Base-by-base conservation (phyloP, 129 eudicot species). In the Solidago caesia region DNA sequence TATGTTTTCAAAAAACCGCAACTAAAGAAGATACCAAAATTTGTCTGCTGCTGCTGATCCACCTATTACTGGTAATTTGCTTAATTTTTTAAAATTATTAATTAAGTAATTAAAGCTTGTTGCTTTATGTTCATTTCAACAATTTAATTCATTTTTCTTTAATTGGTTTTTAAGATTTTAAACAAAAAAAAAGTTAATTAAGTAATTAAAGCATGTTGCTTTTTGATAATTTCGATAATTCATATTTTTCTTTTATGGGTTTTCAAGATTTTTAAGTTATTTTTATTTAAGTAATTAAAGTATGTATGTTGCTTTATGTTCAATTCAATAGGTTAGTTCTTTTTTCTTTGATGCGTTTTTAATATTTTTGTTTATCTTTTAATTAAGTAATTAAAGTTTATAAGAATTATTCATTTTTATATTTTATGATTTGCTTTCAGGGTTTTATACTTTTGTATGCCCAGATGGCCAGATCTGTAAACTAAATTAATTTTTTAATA, bases 21-120 rank as follows among this genome's bases (percentile, higher is more conserved):
- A 27, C 51, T 61, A 9, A 26, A 14, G 14, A 27, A 76, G 68
- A 76, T 44, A 14, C 75, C 43, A 13, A 6, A 58, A 68, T 77
- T 44, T 44, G 15, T 61, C 71, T 77, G 53, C 63, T 68, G 51
- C 70, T 33, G 39, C 39, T 33, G 39, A 33, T 33, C 39, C 39
- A 0, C 39, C 3, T 77, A 0, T 15, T 59, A 68, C 75, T 58
- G 70, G 75, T 77, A 48, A 77, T 59, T 70, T 62, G n/a, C 41
- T 69, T 26, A 46, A 14, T 21, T 68, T 27, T 55, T n/a, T 4
- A 11, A 39, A 12, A 5, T 7, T 39, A 12, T 13, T 7, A 6
- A 14, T n/a, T 25, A 1, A 61, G 5, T n/a, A 44, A 14, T 9
- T 58, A 5, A 10, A 59, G 6, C 2, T 62, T 15, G n/a, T 62